phyloP scores from a whole-genome alignment of 768 basidiomycete species.

The Cantharellus cinnabarinus region DNA sequence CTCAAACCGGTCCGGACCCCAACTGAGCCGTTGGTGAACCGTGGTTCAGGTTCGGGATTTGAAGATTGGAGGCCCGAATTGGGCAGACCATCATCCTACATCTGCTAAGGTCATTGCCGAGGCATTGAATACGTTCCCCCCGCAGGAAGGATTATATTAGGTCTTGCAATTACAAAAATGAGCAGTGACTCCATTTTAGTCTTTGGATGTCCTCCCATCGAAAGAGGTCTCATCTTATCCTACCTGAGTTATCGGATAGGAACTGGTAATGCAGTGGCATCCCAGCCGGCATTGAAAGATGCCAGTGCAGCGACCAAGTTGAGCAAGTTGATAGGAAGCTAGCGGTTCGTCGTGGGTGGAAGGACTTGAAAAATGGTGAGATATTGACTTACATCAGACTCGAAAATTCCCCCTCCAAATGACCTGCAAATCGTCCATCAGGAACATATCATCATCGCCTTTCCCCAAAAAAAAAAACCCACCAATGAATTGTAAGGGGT shows the following conservation, averaged over 20 bases:
- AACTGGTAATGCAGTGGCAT: constrained; percentile 6
- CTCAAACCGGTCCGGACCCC: too few species aligned
- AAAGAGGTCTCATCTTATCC: too few species aligned
- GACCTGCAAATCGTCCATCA: constrained; percentile 29
- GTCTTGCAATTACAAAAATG: too few species aligned
- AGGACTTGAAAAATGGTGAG: constrained; percentile 3
- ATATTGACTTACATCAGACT: constrained; percentile 32
- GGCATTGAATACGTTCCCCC: too few species aligned
- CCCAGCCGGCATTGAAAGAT: constrained; percentile 52
- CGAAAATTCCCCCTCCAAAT: constrained; percentile 40
- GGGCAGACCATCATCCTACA: too few species aligned
- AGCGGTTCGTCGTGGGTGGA: background rate
- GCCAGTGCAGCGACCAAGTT: constrained; percentile 32
- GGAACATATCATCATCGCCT: background rate
- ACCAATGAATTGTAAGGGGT: constrained; percentile 79
- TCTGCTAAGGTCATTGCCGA: too few species aligned
- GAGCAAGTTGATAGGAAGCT: constrained; percentile 24
- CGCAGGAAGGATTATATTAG: too few species aligned
- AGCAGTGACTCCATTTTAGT: too few species aligned
- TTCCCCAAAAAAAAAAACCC: constrained; percentile 1
- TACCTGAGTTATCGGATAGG: background rate
- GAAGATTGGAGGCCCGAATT: too few species aligned
- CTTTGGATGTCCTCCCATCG: too few species aligned
- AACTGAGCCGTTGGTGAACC: too few species aligned
- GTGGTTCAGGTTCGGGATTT: too few species aligned